phyloP scores from a whole-genome alignment of 768 basidiomycete genomes.

The Termitomyces sp. region DNA sequence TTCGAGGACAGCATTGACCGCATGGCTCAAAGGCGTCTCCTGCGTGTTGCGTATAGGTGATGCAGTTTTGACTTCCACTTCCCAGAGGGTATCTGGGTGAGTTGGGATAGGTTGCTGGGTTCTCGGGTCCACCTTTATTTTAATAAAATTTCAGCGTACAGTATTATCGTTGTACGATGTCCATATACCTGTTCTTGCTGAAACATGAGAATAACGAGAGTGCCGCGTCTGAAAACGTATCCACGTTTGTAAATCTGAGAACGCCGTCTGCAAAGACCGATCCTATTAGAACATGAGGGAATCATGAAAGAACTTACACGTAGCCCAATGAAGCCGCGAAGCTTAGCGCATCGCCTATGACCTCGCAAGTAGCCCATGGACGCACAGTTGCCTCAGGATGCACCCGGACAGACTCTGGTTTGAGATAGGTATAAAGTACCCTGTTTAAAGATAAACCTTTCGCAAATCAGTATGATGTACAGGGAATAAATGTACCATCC shows the following conservation, averaged over 20 bases:
- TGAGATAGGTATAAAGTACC: constrained; percentile 75
- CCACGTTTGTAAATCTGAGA: constrained; percentile 81
- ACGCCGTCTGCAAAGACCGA: constrained; percentile 36
- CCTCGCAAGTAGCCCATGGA: constrained; percentile 77
- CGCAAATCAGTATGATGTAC: not conserved
- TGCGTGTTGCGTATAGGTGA: constrained; percentile 73
- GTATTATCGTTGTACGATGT: not conserved
- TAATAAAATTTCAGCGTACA: not conserved
- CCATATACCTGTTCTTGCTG: constrained; percentile 71
- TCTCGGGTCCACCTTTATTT: constrained; percentile 58
- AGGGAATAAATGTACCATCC: constrained; percentile 48
- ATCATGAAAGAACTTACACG: constrained; percentile 35
- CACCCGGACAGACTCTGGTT: constrained; percentile 77
- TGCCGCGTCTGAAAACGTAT: constrained; percentile 67
- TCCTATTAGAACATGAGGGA: not conserved
- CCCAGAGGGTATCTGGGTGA: constrained; percentile 79
- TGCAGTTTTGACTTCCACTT: constrained; percentile 84
- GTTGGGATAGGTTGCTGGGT: constrained; percentile 73
- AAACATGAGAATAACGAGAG: constrained; percentile 73
- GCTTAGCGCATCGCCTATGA: constrained; percentile 72
- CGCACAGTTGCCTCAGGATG: constrained; percentile 85
- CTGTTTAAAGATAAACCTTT: constrained; percentile 26
- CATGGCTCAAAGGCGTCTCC: constrained; percentile 63
- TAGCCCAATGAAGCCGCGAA: constrained; percentile 81
- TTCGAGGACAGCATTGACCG: constrained; percentile 72